Conservation (phyloP, 805 yeast species). For the Candida vartiovaarae region DNA sequence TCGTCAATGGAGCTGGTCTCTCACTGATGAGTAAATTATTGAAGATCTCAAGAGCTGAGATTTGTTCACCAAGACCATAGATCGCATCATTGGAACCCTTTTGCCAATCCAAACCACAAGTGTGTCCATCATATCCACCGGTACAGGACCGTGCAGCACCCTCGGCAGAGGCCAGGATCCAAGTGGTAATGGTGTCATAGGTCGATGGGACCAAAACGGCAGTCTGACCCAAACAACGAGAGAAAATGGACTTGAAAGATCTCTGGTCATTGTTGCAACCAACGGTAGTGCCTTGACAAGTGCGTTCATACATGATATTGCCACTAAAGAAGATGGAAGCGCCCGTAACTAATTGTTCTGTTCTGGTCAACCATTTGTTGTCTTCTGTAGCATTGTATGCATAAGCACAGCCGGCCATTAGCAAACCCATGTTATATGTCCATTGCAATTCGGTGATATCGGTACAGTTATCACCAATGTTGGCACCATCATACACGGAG, state of each 20-base stretch:
- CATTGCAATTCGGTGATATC: conserved; percentile 46
- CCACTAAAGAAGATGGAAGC: conserved; percentile 40
- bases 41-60: conserved; percentile 63
- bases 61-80: conserved; percentile 77
- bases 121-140: conserved; percentile 69
- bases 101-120: conserved; percentile 71
- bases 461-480: conserved; percentile 40
- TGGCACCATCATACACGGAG: conserved; percentile 52
- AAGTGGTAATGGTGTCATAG: conserved; percentile 33
- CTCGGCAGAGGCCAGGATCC: conserved; percentile 43
- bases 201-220: conserved; percentile 47
- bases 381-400: conserved; percentile 55
- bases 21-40: conserved; percentile 38
- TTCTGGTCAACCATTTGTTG: conserved; percentile 42
- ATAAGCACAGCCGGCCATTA: conserved; percentile 64
- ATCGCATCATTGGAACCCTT: conserved; percentile 49
- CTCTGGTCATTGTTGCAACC: conserved; percentile 72
- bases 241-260: conserved; percentile 62
- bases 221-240: conserved; percentile 57
- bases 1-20: conserved; percentile 47
- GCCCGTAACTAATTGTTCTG: conserved; percentile 37
- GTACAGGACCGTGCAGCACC: conserved; percentile 67
- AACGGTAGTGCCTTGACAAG: conserved; percentile 42
- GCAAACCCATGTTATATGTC: conserved; percentile 66
- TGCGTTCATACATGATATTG: conserved; percentile 51